Evolutionary conservation across 2,329 filamentous ascomycete genomes (phyloP).

Genomic region (Cercospora citrullina): DNA sequence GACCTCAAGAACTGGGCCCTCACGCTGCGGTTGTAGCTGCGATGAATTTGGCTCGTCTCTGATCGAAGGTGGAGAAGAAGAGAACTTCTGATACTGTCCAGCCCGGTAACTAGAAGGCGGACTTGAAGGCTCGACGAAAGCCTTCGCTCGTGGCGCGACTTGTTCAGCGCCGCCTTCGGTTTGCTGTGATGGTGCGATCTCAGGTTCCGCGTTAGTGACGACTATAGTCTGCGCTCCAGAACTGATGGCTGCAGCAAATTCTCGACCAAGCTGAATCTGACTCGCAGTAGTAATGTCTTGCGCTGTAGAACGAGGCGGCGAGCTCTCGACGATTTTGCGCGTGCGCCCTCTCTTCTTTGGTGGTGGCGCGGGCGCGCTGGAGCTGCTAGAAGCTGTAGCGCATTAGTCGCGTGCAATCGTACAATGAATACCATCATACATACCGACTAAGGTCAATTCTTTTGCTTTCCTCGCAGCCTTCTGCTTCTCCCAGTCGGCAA

Average conservation of each 20-base stretch:
- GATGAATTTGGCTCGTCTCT: background rate
- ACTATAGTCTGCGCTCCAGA: background rate
- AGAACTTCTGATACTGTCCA: constrained; percentile 29
- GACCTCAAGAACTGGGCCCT: constrained; percentile 3
- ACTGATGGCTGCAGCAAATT: background rate
- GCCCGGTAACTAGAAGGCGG: constrained; percentile 34
- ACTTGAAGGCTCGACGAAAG: constrained; percentile 17
- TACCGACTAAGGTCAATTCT: background rate
- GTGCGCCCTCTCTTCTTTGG: constrained; percentile 1
- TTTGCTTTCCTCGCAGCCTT: constrained; percentile 23
- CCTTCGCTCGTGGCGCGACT: background rate
- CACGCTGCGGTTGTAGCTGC: background rate
- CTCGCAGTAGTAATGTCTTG: background rate
- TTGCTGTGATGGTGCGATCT: constrained; percentile 33
- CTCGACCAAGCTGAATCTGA: background rate
- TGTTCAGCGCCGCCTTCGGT: constrained; percentile 1
- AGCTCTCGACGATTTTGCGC: constrained; percentile 28
- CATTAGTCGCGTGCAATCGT: background rate
- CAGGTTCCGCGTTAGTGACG: constrained; percentile 17
- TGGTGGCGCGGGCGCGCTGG: background rate
- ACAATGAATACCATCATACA: background rate
- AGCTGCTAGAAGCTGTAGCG: background rate
- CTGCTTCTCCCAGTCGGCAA: constrained; percentile 41
- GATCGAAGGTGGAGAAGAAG: background rate
- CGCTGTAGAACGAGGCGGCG: constrained; percentile 13